These are phyloP conservation scores for Neofusicoccum sp. DNA, from an alignment of 2,329 filamentous ascomycete species.

Conservation along the genomic window DNA sequence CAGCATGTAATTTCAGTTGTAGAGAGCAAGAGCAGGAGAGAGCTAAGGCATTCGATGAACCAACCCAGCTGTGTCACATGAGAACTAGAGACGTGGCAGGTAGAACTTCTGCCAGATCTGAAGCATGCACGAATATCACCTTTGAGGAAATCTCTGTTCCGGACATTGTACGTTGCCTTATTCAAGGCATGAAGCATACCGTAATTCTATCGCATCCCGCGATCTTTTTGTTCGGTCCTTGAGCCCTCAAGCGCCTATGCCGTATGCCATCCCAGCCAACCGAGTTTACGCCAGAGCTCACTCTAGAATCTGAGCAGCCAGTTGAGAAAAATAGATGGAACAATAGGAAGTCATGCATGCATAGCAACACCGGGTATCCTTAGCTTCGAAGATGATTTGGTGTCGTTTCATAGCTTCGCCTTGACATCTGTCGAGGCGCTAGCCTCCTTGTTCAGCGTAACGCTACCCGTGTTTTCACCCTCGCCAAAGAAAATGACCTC, in stretches of 20 bases:
- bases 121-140: no score
- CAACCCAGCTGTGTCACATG: no score
- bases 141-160: neutral
- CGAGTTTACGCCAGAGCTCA: neutral
- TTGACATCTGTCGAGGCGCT: constrained; percentile 52
- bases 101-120: no score
- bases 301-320: neutral
- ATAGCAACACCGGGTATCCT: constrained; percentile 16
- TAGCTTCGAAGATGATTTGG: neutral
- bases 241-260: neutral
- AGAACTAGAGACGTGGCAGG: neutral
- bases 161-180: neutral
- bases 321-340: neutral
- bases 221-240: neutral
- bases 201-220: neutral
- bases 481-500: constrained; percentile 98
- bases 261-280: neutral
- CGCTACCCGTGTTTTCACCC: constrained; percentile 69
- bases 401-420: constrained; percentile 8
- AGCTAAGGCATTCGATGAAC: no score
- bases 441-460: constrained; percentile 83
- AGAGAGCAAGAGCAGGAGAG: neutral
- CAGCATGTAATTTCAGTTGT: constrained; percentile 47
- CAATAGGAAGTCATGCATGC: neutral
- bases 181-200: neutral